Evolutionary conservation across 169 alveolate species (phyloP), one percentile per base, ranked within the genome.

Genomic region (Eimeria maxima): DNA sequence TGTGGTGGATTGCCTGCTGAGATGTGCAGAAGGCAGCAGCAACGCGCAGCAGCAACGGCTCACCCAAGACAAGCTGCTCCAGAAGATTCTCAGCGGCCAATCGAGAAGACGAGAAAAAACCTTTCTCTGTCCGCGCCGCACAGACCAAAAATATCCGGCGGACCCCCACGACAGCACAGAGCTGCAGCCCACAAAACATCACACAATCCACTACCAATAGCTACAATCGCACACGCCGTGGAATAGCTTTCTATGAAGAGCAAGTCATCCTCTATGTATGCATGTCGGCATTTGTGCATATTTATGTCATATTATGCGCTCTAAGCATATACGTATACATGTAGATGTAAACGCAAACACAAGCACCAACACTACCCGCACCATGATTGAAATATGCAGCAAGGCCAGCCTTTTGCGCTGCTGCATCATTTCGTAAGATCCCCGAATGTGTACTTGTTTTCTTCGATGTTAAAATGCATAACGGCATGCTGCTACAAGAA

Each of bases 61-160:
- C 83, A 93, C 96, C 96, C 33, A 89, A 27, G 38, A 10, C 73
- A 5, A 93, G 55, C 60, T 93, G 96, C 74, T 93, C 88, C 11
- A 13, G 67, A 73, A 93, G 63, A 38, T 93, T 93, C 69, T 93
- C 96, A 11, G 65, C 55, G 22, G 84, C 44, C 33, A 93, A 78
- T 55, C 88, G 88, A 3, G 96, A 86, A 44, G 92, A 76, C 33
- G 73, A 76, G 78, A 93, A 74, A 60, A 76, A 93, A 3, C 93
- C 96, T 24, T 60, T 76, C 86, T 93, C 96, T 24, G 89, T 57
- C 38, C 96, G 91, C 18, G n/a, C 87, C 4, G 93, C 80, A 53
- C 96, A 93, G 2, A 93, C 87, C 83, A 81, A 71, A 27, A 65
- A 74, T 4, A 93, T 29, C 16, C 93, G 92, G 16, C 88, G 93